Conservation (phyloP, 2,329 filamentous ascomycete genomes). For the Scedosporium apiospermum region DNA sequence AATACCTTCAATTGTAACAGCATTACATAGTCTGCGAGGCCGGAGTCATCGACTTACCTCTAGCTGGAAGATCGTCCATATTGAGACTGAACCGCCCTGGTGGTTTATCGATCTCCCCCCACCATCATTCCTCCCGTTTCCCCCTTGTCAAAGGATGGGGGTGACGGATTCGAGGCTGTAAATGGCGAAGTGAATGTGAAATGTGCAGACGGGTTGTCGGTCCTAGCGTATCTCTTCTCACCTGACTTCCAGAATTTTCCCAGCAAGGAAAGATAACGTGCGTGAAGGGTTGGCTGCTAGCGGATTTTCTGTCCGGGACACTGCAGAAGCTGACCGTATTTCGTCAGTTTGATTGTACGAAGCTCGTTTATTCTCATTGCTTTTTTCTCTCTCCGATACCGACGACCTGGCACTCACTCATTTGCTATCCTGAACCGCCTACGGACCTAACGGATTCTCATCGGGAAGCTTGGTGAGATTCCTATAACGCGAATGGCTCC, state of each 20-base stretch:
- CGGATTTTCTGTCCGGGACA: neutral
- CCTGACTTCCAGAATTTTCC: constrained; percentile 2
- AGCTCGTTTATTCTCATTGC: neutral
- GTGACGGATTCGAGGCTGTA: neutral
- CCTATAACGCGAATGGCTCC: no score
- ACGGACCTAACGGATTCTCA: no score
- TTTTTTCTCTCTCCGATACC: neutral
- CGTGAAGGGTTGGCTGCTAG: neutral
- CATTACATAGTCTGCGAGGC: neutral
- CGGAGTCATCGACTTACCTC: neutral
- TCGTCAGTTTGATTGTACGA: neutral
- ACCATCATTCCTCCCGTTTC: neutral
- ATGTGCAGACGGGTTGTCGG: neutral
- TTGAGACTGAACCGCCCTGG: neutral
- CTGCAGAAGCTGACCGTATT: neutral
- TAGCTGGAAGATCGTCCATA: neutral
- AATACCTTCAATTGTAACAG: neutral
- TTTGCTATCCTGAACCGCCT: no score
- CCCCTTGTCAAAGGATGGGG: neutral
- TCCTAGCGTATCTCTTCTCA: neutral
- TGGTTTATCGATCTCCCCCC: neutral
- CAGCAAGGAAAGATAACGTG: neutral
- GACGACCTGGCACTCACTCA: no score
- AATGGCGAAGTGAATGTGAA: neutral
- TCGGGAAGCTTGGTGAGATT: no score